Conservation (phyloP, 2,329 filamentous ascomycete species). For the Microascus cirrosus region DNA sequence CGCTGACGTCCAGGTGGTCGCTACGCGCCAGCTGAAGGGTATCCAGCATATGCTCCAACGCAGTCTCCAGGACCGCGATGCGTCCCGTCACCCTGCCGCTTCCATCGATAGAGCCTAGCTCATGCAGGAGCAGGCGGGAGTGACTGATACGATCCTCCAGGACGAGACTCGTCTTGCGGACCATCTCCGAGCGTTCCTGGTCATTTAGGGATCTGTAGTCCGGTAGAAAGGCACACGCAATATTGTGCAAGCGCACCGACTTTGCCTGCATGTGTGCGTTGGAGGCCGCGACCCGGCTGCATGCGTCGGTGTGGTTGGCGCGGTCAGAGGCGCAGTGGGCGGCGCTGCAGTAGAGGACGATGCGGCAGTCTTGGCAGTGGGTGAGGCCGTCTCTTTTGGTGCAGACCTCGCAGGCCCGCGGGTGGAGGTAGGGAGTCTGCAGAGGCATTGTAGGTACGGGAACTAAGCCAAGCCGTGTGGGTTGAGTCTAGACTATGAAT, state of each 20-base stretch:
- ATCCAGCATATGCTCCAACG: not conserved
- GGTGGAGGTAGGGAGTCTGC: not conserved
- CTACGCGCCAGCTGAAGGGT: conserved; percentile 10
- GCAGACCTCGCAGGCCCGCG: not conserved
- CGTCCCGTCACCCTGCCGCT: not conserved
- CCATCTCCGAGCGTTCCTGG: not conserved
- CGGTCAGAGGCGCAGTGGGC: not conserved
- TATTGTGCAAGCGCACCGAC: not conserved
- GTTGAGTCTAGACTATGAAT: no score
- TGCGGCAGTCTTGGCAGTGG: not conserved
- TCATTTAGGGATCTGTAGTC: not conserved
- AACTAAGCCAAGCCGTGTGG: no score
- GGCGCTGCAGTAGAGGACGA: not conserved
- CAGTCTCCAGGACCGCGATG: not conserved
- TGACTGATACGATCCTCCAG: not conserved
- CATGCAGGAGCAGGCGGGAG: not conserved
- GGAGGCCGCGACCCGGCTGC: not conserved
- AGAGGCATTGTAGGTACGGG: not conserved
- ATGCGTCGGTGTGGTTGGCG: not conserved
- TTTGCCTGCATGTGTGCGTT: not conserved
- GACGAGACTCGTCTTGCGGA: not conserved
- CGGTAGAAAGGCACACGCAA: not conserved
- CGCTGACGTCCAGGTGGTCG: not conserved
- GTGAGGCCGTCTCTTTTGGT: not conserved
- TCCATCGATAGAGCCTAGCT: not conserved